Conservation (phyloP, 345 rosid species). For the Populus nigra region DNA sequence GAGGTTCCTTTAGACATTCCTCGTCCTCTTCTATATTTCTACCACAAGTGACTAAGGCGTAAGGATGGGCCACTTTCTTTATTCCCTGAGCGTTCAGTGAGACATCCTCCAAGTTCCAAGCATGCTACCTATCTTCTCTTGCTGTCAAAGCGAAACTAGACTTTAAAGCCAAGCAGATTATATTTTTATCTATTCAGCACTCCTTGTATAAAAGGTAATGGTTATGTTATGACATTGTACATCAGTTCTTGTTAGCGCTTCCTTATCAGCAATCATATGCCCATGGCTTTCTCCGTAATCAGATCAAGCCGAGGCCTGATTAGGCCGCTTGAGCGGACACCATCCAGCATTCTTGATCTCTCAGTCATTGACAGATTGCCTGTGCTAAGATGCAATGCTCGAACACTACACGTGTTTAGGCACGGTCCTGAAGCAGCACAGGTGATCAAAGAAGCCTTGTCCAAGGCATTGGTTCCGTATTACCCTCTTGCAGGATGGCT, state of each 20-base stretch:
- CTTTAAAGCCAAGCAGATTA: constrained; percentile 29
- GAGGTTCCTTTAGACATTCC: too few relatives aligned
- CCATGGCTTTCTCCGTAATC: constrained; percentile 40
- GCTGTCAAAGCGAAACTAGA: constrained; percentile 10
- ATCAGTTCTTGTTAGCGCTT: background rate
- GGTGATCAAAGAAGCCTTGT: constrained; percentile 46
- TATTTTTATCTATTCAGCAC: background rate
- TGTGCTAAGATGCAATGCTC: constrained; percentile 50
- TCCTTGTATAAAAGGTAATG: background rate
- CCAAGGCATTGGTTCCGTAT: constrained; percentile 53
- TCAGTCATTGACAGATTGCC: constrained; percentile 48
- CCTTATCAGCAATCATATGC: background rate
- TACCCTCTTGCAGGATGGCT: constrained; percentile 59
- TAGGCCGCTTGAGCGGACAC: constrained; percentile 38
- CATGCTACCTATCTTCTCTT: background rate
- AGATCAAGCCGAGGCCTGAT: constrained; percentile 37
- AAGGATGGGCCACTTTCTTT: too few relatives aligned
- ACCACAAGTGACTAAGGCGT: too few relatives aligned
- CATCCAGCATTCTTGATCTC: constrained; percentile 35
- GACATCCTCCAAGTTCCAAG: background rate
- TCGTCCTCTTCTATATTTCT: too few relatives aligned
- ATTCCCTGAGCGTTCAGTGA: too few relatives aligned
- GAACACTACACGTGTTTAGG: constrained; percentile 47
- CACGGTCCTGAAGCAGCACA: constrained; percentile 41
- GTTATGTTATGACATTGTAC: background rate